phyloP scores from a whole-genome alignment of 768 basidiomycete genomes.

The Dioszegia crocea region DNA sequence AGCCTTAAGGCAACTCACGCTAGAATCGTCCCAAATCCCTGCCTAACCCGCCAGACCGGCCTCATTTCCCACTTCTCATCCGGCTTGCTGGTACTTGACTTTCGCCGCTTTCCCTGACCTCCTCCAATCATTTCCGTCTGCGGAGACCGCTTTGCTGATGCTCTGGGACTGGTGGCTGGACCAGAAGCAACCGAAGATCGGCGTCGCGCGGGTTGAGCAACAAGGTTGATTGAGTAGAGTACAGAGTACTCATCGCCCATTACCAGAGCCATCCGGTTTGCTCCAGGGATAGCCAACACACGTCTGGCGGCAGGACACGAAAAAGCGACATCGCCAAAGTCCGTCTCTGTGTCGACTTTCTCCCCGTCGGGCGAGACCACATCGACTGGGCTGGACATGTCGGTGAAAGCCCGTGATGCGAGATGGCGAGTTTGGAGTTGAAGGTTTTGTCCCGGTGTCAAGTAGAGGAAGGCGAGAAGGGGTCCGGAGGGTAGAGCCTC shows the following conservation, averaged over 20 bases:
- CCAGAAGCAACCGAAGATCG: conserved; percentile 16
- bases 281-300: conserved; percentile 27
- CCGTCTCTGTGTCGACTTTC: conserved; percentile 15
- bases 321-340: conserved; percentile 35
- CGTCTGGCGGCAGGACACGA: conserved; percentile 42
- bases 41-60: conserved; percentile 41
- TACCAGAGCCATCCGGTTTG: conserved; percentile 22
- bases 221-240: conserved; percentile 20
- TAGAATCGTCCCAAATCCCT: conserved; percentile 45
- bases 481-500: conserved; percentile 16
- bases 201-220: conserved; percentile 11
- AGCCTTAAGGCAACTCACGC: conserved; percentile 25
- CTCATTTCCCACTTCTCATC: conserved; percentile 27
- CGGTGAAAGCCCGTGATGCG: conserved; percentile 30
- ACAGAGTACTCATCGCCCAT: conserved; percentile 47
- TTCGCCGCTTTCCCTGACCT: conserved; percentile 34
- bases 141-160: conserved; percentile 27
- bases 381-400: conserved; percentile 29
- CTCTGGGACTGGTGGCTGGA: conserved; percentile 24
- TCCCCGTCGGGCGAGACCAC: conserved; percentile 19
- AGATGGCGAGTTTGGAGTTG: conserved; percentile 33
- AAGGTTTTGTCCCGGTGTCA: conserved; percentile 27
- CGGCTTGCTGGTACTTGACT: conserved; percentile 21
- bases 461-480: conserved; percentile 38
- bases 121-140: conserved; percentile 36